Base-by-base conservation (phyloP, 352 stramenopile species). In the Phytopythium helicoides region DNA sequence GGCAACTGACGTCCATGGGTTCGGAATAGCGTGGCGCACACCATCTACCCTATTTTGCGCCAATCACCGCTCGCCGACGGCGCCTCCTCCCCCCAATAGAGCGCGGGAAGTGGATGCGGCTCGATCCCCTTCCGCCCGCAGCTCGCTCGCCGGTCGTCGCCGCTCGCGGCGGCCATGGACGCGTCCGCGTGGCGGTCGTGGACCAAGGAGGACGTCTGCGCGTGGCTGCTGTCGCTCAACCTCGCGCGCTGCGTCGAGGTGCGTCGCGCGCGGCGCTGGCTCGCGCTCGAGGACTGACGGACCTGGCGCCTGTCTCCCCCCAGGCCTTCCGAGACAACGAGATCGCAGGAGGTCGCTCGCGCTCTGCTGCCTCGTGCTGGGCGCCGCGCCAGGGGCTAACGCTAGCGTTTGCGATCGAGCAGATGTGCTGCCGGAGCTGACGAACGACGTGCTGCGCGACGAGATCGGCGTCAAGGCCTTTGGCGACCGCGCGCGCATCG, bases 391-490 rank as follows among this genome's bases (percentile, higher is more conserved):
- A n/a, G n/a, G n/a, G n/a, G n/a, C n/a, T n/a, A n/a, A n/a, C n/a
- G n/a, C n/a, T n/a, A n/a, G n/a, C 36, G 36, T 37, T 11, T 46
- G 34, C 54, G 21, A 19, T 14, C 23, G 8, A 7, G 16, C 34
- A 82, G 68, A 72, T 51, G 78, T 88, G 41, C 60, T 90, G 22
- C 68, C 73, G 12, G 76, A 82, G 56, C 60, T 90, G 45, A 76
- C 72, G 31, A 75, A 81, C 37, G 74, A 87, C 47, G 68, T 82
- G 26, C 58, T 90, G 34, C 77, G 79, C 42, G 75, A 84, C 38
- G 76, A 88, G 39, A 55, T 90, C 19, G 75, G 75, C 49, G 78
- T 90, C 59, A 46, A 62, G 28, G 73, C 74, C 10, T 86, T 87
- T 33, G 76, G 76, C 15, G 74, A 82, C 41, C 80, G 76, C 54